These are phyloP conservation scores for Penicillium steckii DNA, from an alignment of 495 filamentous ascomycete species.

Conservation along the genomic window DNA sequence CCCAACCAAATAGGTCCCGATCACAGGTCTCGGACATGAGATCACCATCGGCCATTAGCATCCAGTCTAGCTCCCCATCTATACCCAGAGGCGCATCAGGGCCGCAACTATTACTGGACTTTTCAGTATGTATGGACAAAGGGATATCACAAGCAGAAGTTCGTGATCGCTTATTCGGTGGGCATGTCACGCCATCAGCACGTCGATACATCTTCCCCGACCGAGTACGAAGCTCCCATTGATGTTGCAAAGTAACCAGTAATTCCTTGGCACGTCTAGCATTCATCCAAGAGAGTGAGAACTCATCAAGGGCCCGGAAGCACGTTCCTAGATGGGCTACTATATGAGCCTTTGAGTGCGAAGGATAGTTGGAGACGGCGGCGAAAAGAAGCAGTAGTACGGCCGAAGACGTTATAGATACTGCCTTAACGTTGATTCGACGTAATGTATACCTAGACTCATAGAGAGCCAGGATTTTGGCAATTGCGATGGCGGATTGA, in stretches of 20 bases:
- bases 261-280: slow-evolving; percentile 21
- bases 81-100: background rate
- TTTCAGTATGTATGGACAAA: background rate
- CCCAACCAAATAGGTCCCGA: slow-evolving; percentile 8
- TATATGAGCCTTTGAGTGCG: background rate
- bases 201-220: background rate
- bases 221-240: slow-evolving; percentile 13
- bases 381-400: slow-evolving; percentile 46
- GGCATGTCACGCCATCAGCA: background rate
- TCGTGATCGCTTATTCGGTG: slow-evolving; percentile 3
- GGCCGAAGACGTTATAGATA: slow-evolving; percentile 48
- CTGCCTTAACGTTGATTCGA: slow-evolving; percentile 36
- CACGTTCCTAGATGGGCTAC: slow-evolving; percentile 20
- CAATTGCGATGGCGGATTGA: slow-evolving; percentile 24
- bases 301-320: slow-evolving; percentile 44
- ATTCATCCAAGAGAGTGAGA: slow-evolving; percentile 8
- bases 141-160: background rate
- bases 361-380: slow-evolving; percentile 33
- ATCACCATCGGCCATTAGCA: slow-evolving; percentile 10
- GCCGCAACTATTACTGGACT: background rate
- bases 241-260: slow-evolving; percentile 10
- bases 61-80: slow-evolving; percentile 8
- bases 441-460: slow-evolving; percentile 37
- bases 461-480: slow-evolving; percentile 33
- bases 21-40: slow-evolving; percentile 6